Base-by-base conservation (phyloP, 164 flowering plant genomes). In the Magnolia sinica region DNA sequence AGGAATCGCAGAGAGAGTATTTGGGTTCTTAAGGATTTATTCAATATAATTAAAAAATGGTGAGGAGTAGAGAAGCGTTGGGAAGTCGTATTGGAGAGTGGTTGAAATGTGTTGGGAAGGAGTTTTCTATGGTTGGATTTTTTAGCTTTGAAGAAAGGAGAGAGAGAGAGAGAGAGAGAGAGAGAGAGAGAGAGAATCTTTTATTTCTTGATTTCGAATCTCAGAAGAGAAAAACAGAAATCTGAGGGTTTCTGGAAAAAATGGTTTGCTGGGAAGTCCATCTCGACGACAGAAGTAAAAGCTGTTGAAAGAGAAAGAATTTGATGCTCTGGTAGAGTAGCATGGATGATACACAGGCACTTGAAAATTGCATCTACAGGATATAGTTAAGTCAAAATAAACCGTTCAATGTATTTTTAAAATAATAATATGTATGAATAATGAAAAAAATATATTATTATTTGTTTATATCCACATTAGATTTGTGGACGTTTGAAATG, bases 181-280 rank as follows among this genome's bases (percentile, higher is more conserved):
- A 69, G 22, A 45, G 22, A 31, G 14, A 10, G 68, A 22, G 27
- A 51, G 50, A 73, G 27, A 29, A 3, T 7, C 11, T 55, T 9
- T 18, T 22, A 27, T 50, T 50, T 76, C 31, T 4, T 19, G 49
- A 8, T 23, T 24, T 45, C 9, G 58, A 51, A 74, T 51, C 75
- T 74, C 64, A 18, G 67, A 29, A 13, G 71, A 68, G 31, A 68
- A 37, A 68, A 68, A 31, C 16, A 55, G 81, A 37, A 70, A 71
- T 71, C 13, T 50, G 68, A 13, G 73, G 73, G 49, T 58, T 65
- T 65, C 18, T 24, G 14, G 29, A 14, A 18, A 16, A 20, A 13
- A 7, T 68, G 18, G 81, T 78, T 68, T 55, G 83, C 76, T 78
- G 79, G 64, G 69, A 63, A 76, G 83, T 78, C 81, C 20, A 78